A percentile compares a stretch with the other conserved stretches of the same genome.
These are phyloP conservation scores for Brasenia schreberi DNA, from an alignment of 164 flowering plant genomes.

Conservation along the genomic window DNA sequence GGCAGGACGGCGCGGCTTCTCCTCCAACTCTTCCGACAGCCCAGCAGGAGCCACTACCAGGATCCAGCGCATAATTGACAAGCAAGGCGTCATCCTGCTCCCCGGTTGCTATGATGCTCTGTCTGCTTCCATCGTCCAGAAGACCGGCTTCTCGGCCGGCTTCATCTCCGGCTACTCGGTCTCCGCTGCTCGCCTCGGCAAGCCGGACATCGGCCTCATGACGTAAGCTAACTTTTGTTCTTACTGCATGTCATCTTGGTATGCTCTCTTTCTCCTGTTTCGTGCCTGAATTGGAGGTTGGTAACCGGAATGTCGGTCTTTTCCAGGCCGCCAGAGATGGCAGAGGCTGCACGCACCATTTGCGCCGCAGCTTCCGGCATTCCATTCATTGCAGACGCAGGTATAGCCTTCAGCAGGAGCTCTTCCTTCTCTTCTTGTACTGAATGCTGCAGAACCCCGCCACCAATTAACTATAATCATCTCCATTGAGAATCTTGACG, in stretches of 20 bases:
- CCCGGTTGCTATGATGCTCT: neutral
- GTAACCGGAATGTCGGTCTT: neutral
- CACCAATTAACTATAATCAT: no score
- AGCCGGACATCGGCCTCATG: slow-evolving; percentile 1
- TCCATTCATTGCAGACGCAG: neutral
- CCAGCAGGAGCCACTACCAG: neutral
- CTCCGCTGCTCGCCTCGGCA: neutral
- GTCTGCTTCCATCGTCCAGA: neutral
- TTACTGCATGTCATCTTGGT: neutral
- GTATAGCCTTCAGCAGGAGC: neutral
- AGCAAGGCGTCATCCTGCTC: neutral
- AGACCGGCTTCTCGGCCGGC: neutral
- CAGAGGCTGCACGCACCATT: neutral
- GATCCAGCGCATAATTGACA: neutral
- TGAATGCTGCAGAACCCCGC: no score
- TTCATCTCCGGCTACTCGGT: neutral
- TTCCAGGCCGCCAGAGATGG: neutral
- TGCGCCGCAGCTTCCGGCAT: neutral
- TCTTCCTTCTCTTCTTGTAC: no score
- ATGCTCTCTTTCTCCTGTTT: neutral
- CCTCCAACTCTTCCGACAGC: neutral
- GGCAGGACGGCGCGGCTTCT: neutral
- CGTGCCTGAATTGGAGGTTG: neutral
- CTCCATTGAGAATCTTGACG: no score
- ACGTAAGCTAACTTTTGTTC: neutral